phyloP scores from a whole-genome alignment of 2,329 filamentous ascomycete species.

The Stachybotrys chlorohalonatus region DNA sequence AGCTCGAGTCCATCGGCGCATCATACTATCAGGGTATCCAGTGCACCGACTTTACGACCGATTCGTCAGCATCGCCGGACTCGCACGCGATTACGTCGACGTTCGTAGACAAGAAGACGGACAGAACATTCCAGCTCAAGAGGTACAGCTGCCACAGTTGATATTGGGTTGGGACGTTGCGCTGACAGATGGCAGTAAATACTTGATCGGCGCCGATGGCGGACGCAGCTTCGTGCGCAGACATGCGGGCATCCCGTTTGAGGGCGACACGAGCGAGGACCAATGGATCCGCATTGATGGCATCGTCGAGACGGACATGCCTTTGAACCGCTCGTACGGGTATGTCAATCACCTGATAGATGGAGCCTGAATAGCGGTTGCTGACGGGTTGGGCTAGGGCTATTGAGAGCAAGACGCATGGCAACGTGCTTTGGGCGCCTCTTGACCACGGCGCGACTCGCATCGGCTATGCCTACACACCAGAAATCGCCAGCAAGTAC shows the following conservation, averaged over 20 bases:
- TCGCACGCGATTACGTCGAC: conserved; percentile 1
- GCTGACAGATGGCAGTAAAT: conserved; percentile 21
- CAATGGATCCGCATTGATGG: conserved; percentile 47
- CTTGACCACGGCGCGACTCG: conserved; percentile 43
- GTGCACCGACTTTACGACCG: neutral
- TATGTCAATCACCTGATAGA: conserved; percentile 12
- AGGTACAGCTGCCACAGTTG: neutral
- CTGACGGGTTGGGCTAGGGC: conserved; percentile 10
- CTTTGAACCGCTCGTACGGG: conserved; percentile 9
- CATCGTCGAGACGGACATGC: conserved; percentile 36
- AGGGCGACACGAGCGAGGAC: conserved; percentile 37
- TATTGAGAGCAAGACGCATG: conserved; percentile 41
- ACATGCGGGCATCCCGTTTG: conserved; percentile 35
- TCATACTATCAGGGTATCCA: conserved; percentile 12
- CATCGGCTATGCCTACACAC: conserved; percentile 42
- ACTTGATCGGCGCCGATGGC: conserved; percentile 42
- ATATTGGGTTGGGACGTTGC: neutral
- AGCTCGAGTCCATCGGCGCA: conserved; percentile 24
- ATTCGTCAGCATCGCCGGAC: neutral
- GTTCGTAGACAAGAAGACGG: conserved; percentile 4
- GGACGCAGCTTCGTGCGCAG: conserved; percentile 38
- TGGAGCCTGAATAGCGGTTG: neutral
- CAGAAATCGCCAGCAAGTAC: conserved; percentile 27
- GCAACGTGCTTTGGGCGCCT: conserved; percentile 45
- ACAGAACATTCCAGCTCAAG: neutral